These are phyloP conservation scores for Rhodosporidiobolus odoratus DNA, from an alignment of 768 basidiomycete species.

Conservation along the genomic window DNA sequence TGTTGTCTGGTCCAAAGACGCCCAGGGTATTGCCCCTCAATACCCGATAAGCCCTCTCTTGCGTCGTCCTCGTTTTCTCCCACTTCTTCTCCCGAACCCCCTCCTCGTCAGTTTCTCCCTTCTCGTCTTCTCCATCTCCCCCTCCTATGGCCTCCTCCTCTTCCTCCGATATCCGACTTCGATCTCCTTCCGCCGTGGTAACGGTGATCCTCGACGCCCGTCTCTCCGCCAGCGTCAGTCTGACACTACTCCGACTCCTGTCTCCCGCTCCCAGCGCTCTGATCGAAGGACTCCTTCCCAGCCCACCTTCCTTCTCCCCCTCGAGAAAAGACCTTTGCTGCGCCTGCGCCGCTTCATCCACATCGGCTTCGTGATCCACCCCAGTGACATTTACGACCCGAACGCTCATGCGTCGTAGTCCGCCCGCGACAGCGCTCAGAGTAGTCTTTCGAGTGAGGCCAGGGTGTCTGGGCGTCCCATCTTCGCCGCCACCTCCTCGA, in stretches of 20 bases:
- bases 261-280: not conserved
- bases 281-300: not conserved
- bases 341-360: not conserved
- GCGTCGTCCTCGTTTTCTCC: not conserved
- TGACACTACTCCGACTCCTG: not conserved
- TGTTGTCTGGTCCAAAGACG: conserved; percentile 64
- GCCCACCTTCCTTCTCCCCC: not conserved
- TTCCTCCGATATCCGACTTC: not conserved
- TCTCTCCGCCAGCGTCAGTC: not conserved
- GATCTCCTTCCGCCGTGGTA: not conserved
- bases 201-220: not conserved
- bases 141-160: not conserved
- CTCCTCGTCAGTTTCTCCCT: not conserved
- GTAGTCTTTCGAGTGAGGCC: conserved; percentile 1
- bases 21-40: conserved; percentile 62
- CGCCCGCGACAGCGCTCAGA: conserved; percentile 16
- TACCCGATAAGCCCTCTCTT: conserved; percentile 3
- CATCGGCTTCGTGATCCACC: conserved; percentile 13
- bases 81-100: not conserved
- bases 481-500: not conserved
- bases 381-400: conserved; percentile 77
- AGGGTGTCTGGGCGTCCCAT: not conserved
- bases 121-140: not conserved
- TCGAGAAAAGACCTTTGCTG: too few relatives aligned
- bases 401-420: conserved; percentile 55